phyloP scores from a whole-genome alignment of 1,284 basidiomycete species.

The Rhodotorula sp. region DNA sequence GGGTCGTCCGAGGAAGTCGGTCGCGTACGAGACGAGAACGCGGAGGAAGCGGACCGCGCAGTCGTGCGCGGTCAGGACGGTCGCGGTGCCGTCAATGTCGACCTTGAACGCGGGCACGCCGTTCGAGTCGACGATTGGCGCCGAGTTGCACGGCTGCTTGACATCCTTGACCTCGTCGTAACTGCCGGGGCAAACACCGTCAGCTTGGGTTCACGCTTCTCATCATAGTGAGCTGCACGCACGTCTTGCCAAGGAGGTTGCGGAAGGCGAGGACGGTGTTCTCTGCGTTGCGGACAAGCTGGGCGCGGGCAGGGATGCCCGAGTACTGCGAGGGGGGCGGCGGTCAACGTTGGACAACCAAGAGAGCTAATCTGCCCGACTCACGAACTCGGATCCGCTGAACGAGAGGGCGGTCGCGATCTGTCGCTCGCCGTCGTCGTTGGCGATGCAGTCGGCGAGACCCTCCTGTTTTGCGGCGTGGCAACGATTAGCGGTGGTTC shows the following conservation, averaged over 20 bases:
- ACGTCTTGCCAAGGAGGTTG: constrained; percentile 90
- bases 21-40: constrained; percentile 80
- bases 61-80: constrained; percentile 74
- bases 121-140: constrained; percentile 72
- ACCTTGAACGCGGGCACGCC: constrained; percentile 63
- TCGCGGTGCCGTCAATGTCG: constrained; percentile 69
- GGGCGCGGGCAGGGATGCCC: constrained; percentile 90
- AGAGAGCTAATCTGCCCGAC: constrained; percentile 45
- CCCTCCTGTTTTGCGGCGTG: constrained; percentile 63
- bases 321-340: constrained; percentile 66
- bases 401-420: constrained; percentile 94
- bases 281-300: constrained; percentile 89
- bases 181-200: constrained; percentile 41
- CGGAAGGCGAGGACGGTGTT: constrained; percentile 95
- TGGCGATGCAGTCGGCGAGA: constrained; percentile 88
- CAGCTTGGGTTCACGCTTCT: not conserved
- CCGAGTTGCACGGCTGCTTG: constrained; percentile 78
- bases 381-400: constrained; percentile 80
- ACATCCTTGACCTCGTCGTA: constrained; percentile 60
- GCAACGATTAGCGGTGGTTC: not conserved
- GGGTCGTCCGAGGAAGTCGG: constrained; percentile 83
- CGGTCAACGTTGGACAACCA: not conserved
- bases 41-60: constrained; percentile 81
- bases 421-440: constrained; percentile 97
- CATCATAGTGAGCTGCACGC: constrained; percentile 39